Evolutionary conservation across 2,329 filamentous ascomycete genomes (phyloP).

Genomic region (Aspergillus sp.): DNA sequence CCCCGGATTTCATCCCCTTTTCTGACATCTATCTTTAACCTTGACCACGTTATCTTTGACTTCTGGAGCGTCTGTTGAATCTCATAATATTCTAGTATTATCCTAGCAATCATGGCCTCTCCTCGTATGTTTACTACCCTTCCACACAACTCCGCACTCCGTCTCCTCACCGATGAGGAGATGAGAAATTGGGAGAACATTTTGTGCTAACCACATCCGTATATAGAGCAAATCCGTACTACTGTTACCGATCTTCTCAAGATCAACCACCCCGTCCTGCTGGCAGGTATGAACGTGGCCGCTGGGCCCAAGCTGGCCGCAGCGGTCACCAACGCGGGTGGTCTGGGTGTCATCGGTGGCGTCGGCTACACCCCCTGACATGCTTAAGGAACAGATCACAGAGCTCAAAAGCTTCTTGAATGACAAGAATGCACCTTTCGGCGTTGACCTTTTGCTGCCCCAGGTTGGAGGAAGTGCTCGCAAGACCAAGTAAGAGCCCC

Average conservation of each 20-base stretch:
- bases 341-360: conserved; percentile 93
- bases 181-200: conserved; percentile 1
- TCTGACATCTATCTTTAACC: background rate
- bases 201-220: conserved; percentile 15
- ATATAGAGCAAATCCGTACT: conserved; percentile 79
- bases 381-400: conserved; percentile 90
- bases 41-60: no score
- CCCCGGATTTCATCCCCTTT: background rate
- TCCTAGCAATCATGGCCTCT: conserved; percentile 59
- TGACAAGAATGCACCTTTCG: conserved; percentile 93
- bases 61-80: no score
- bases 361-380: conserved; percentile 89
- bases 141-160: conserved; percentile 7
- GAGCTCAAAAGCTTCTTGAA: conserved; percentile 84
- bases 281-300: conserved; percentile 98
- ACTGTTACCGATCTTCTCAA: conserved; percentile 91
- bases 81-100: background rate
- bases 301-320: conserved; percentile 94
- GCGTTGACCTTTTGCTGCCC: conserved; percentile 86
- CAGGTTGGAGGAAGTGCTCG: conserved; percentile 91
- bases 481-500: conserved; percentile 72
- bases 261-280: conserved; percentile 93
- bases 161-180: conserved; percentile 2
- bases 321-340: conserved; percentile 93
- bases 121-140: conserved; percentile 59